phyloP scores from a whole-genome alignment of 176 grass and related monocot species.

The Triticum urartu region DNA sequence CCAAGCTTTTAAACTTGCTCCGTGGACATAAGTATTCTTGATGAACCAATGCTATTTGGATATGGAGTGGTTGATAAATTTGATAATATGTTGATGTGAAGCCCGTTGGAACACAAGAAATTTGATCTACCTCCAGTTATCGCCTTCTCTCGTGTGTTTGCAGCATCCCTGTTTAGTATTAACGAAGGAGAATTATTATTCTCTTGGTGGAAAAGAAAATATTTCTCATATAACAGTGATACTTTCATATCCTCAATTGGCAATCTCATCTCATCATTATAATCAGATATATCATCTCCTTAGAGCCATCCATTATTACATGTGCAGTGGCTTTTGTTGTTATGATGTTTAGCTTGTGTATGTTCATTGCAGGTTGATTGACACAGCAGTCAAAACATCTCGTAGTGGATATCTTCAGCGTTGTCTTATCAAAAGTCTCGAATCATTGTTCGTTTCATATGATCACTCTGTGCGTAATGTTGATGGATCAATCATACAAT shows the following conservation, averaged over 20 bases:
- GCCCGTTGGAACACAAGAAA: too few species aligned
- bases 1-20: too few species aligned
- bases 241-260: neutral
- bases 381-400: constrained; percentile 96
- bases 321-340: neutral
- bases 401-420: constrained; percentile 92
- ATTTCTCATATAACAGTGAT: neutral
- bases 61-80: too few species aligned
- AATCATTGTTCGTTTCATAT: constrained; percentile 82
- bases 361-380: constrained; percentile 63
- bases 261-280: neutral
- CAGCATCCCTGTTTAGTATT: too few species aligned
- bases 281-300: neutral
- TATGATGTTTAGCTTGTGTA: constrained; percentile 14
- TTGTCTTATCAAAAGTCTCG: constrained; percentile 91
- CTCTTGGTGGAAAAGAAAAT: neutral
- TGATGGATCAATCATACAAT: constrained; percentile 94
- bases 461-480: constrained; percentile 89
- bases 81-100: too few species aligned
- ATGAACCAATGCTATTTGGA: too few species aligned
- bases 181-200: neutral
- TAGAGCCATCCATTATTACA: neutral
- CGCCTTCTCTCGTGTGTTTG: too few species aligned
- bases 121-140: too few species aligned
- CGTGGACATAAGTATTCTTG: too few species aligned